Evolutionary conservation across 352 stramenopile genomes (phyloP).

Genomic region (Globisporangium okanoganense): DNA sequence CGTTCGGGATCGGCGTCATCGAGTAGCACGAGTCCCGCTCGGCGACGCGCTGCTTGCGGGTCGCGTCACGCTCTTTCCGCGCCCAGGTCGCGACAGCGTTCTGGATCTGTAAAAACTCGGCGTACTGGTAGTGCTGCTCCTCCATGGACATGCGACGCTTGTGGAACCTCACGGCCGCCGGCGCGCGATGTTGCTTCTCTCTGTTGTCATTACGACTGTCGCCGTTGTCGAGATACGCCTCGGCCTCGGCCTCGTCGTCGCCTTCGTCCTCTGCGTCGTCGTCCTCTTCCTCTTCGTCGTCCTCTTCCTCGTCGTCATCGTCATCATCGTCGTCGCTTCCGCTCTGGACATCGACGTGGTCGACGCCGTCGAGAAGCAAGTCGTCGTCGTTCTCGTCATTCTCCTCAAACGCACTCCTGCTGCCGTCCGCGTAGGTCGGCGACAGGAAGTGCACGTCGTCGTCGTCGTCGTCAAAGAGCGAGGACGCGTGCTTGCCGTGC

Average conservation of each 20-base stretch:
- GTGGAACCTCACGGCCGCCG: neutral
- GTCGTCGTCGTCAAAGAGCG: conserved; percentile 17
- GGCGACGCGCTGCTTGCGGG: conserved; percentile 26
- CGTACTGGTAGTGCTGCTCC: conserved; percentile 43
- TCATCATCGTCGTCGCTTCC: conserved; percentile 22
- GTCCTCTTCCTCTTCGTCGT: conserved; percentile 39
- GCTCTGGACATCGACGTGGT: neutral
- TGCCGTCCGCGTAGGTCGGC: conserved; percentile 18
- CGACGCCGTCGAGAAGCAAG: conserved; percentile 29
- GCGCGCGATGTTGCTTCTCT: neutral
- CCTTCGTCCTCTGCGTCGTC: conserved; percentile 20
- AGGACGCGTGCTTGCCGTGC: neutral
- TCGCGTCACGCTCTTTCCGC: conserved; percentile 38
- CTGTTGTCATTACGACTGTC: neutral
- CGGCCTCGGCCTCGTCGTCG: conserved; percentile 25
- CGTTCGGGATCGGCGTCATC: conserved; percentile 29
- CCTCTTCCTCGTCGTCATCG: conserved; percentile 26
- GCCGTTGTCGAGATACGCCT: conserved; percentile 31
- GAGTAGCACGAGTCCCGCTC: conserved; percentile 34
- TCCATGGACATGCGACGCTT: conserved; percentile 41
- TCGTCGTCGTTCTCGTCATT: conserved; percentile 23
- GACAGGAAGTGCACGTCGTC: conserved; percentile 58
- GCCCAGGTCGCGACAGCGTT: conserved; percentile 46
- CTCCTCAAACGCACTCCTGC: conserved; percentile 20
- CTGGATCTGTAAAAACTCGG: conserved; percentile 56